Base-by-base conservation (phyloP, 345 rosid species). In the Lumnitzera racemosa region DNA sequence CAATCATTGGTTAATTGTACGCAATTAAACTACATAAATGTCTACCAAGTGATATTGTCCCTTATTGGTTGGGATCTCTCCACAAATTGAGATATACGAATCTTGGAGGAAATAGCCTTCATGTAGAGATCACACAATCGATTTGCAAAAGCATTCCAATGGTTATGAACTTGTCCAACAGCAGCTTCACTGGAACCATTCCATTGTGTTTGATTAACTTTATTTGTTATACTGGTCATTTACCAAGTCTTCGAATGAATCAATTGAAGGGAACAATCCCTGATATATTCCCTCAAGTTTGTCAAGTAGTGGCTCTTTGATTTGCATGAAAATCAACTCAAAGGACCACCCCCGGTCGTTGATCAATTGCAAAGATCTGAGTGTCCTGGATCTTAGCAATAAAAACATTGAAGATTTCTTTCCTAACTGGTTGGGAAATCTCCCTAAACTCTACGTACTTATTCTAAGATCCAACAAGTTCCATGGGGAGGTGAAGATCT, bases 331-430 rank as follows among this genome's bases (percentile, higher is more conserved):
- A 80, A 80, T 9, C 27, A 13, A 3, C 15, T 78, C 0, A 53
- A 55, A 11, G 83, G 76, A 3, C 16, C 13, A 2, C 11, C 69
- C 81, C 5, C 31, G 8, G n/a, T 61, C 72, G 4, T n/a, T 81
- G 25, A 12, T 8, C 2, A 54, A 66, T 7, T 76, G 80, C 20
- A 46, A 12, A 36, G 1, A 7, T 8, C 15, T 82, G 13, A 59
- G 68, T 57, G 56, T 79, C 25, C 8, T 79, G 0, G 71, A 79
- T 43, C 27, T 82, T 7, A 66, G 68, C 2, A 67, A 72, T 59
- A 81, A 75, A 11, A 48, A 36, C 20, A 48, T 77, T 2, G 47
- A 64, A 2, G 79, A 52, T 11, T 49, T 56, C 36, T 73, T 81
- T 15, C 81, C 74, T 0, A 3, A 6, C 47, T 73, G 75, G 77